phyloP scores from a whole-genome alignment of 805 yeast genomes.

The Pichia heedii region DNA sequence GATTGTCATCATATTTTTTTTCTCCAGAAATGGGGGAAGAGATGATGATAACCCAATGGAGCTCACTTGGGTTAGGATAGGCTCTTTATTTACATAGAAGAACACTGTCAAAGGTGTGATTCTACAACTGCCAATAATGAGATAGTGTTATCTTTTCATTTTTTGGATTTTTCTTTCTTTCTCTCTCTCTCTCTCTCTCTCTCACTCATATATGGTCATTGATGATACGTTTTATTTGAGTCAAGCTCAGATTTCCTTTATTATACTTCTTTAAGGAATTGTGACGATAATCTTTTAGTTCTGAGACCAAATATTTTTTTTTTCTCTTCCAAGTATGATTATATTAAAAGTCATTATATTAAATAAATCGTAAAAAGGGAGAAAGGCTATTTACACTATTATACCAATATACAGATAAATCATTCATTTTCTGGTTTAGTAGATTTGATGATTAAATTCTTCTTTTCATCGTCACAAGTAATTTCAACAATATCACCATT shows the following conservation, averaged over 20 bases:
- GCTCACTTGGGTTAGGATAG: slow-evolving; percentile 19
- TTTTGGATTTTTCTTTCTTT: too few relatives aligned
- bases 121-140: slow-evolving; percentile 4
- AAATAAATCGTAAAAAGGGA: not conserved
- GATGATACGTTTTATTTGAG: slow-evolving; percentile 11
- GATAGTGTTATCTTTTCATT: too few relatives aligned
- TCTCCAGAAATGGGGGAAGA: too few relatives aligned
- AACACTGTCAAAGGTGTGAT: slow-evolving; percentile 17
- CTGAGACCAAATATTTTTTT: not conserved
- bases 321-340: not conserved
- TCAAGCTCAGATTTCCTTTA: slow-evolving; percentile 17
- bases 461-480: slow-evolving; percentile 4
- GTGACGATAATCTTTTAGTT: slow-evolving; percentile 12
- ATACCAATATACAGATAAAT: too few relatives aligned
- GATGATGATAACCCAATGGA: slow-evolving; percentile 20
- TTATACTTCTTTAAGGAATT: slow-evolving; percentile 13
- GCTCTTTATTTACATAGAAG: slow-evolving; percentile 9
- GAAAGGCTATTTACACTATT: not conserved
- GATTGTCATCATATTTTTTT: slow-evolving; percentile 13
- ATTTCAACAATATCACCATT: slow-evolving; percentile 41
- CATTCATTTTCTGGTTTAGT: not conserved
- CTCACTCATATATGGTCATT: not conserved
- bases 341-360: not conserved
- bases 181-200: not conserved
- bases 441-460: slow-evolving; percentile 4